phyloP scores from a whole-genome alignment of 2,329 filamentous ascomycete species.

The Fusarium coffeatum region DNA sequence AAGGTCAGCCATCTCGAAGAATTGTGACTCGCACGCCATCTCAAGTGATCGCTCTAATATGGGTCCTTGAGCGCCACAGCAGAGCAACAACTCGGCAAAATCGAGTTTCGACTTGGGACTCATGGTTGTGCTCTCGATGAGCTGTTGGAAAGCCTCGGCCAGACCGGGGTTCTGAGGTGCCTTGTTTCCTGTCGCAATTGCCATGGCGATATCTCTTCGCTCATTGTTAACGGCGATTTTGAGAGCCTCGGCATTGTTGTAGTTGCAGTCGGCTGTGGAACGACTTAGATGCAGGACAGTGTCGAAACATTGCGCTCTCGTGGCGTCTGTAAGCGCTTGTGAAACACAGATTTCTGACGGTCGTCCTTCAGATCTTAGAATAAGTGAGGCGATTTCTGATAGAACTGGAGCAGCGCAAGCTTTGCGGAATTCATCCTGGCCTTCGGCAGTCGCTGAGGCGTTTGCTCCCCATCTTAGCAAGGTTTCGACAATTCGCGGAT shows the following conservation, averaged over 20 bases:
- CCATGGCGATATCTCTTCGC: constrained; percentile 65
- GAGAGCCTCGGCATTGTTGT: constrained; percentile 64
- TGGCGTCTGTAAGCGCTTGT: constrained; percentile 64
- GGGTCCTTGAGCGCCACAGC: constrained; percentile 67
- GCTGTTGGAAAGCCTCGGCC: constrained; percentile 61
- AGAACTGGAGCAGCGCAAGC: constrained; percentile 60
- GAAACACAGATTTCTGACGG: constrained; percentile 59
- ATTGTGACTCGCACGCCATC: constrained; percentile 61
- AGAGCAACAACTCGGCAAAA: constrained; percentile 67
- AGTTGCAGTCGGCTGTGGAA: constrained; percentile 64
- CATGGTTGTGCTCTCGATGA: constrained; percentile 60
- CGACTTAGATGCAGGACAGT: constrained; percentile 64
- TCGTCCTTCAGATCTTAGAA: constrained; percentile 62
- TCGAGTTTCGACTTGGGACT: constrained; percentile 62
- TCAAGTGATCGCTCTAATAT: constrained; percentile 61
- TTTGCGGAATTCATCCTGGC: constrained; percentile 65
- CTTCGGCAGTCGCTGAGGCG: constrained; percentile 59
- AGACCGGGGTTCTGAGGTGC: constrained; percentile 63
- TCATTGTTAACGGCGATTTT: constrained; percentile 61
- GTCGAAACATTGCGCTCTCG: constrained; percentile 60
- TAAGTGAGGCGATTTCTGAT: constrained; percentile 59
- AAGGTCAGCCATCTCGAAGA: constrained; percentile 66
- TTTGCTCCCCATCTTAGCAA: constrained; percentile 65
- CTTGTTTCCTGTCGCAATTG: constrained; percentile 64
- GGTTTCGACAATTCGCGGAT: constrained; percentile 58